Evolutionary conservation across 805 yeast genomes (phyloP), one percentile per base, ranked within the genome.

Genomic region (Tetrapisispora taiwanensis): DNA sequence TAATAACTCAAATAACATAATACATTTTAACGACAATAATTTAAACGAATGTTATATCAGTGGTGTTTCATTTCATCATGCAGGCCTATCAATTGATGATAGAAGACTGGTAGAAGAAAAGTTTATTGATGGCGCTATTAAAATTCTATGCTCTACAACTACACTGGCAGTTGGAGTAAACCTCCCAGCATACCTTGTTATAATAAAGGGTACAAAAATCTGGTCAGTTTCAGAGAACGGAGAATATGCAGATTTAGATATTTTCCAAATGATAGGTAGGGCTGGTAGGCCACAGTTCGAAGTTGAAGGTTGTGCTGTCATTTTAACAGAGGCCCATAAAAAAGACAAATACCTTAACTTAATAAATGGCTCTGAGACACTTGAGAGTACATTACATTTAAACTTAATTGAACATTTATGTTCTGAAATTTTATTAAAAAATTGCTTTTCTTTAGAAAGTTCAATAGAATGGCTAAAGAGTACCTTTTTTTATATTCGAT

Each of bases 261-360:
- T 78, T 27, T 56, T 75, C 35, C 83, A 79, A 50, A 79, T 78
- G 84, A 70, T 78, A 56, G 83, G 82, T 3, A 65, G 83, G 51
- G 82, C 83, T 3, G 83, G 84, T 3, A 66, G 82, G 40, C 81
- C 81, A 0, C 78, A 73, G 28, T 75, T 68, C 54, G 81, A 76
- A 51, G 66, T 65, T 3, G 69, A 69, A 30, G 74, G 71, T 4
- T 63, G 66, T 38, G 74, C 76, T 3, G 67, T 75, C 1, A 67
- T 76, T 14, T 61, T 75, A 66, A 76, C 81, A 0, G 66, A 65
- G 12, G 39, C 50, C 1, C 52, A 54, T 4, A 58, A 61, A 43
- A 65, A 62, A 34, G 42, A 46, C 3, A 61, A 57, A n/a, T 76
- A 74, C 53, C 71, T 68, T 44, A 58, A 60, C 12, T 49, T 76